Base-by-base conservation (phyloP, 805 yeast species). In the Candida ovalis region DNA sequence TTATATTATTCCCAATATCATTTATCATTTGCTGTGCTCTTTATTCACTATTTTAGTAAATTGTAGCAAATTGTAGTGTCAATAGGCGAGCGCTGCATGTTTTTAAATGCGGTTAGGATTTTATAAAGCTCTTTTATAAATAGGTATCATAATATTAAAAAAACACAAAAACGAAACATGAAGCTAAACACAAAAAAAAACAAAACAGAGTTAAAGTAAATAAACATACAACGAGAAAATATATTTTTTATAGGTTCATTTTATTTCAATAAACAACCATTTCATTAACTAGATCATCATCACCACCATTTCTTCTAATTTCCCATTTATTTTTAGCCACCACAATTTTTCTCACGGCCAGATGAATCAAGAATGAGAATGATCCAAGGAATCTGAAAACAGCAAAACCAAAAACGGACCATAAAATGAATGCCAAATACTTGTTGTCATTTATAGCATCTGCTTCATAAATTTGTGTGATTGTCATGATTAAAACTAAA, bases 381-480 rank as follows among this genome's bases (percentile, higher is more conserved):
- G 97, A 88, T 1, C 98, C 99, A 25, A 77, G 46, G 1, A 91
- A 96, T 68, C 98, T 80, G 67, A 90, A 78, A 4, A 81, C 70
- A 0, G 98, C 86, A 58, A 94, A 74, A 0, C 78, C 83, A 1
- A 97, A 96, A 47, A 92, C 97, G 9, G 92, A 77, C 97, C 97
- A 91, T 51, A 94, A 72, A 57, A 94, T 88, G 61, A 89, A 82
- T 24, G 84, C 83, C 59, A 92, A 71, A 64, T 94, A 94, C 46
- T 78, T 78, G 71, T 94, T 91, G 19, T 80, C 74, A 41, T 74
- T 71, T 23, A 84, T 78, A 37, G 86, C 78, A 45, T 82, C 83
- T 2, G 91, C 78, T 7, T 76, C 71, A 60, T 84, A 91, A 18
- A 90, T 84, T 67, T 92, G 96, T 15, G 91, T 79, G 67, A 94